Evolutionary conservation across 2,329 filamentous ascomycete species (phyloP).

Genomic region (Thermochaetoides dissita): DNA sequence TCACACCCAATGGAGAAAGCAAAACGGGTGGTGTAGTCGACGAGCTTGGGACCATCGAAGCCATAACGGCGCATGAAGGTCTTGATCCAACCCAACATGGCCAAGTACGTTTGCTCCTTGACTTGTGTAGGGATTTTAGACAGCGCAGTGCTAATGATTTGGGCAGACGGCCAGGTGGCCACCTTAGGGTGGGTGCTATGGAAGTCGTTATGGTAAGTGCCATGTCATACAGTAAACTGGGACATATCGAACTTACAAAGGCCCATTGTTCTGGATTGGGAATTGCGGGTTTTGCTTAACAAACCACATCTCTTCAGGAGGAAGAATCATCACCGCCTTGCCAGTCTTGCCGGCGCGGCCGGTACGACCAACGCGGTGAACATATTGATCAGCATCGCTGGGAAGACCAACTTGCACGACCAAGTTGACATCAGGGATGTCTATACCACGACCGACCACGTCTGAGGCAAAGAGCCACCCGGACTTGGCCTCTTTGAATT

Average conservation of each 20-base stretch:
- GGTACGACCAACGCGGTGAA: constrained; percentile 43
- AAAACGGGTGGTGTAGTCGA: constrained; percentile 36
- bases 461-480: constrained; percentile 54
- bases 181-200: constrained; percentile 11
- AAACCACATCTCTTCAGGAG: constrained; percentile 17
- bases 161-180: constrained; percentile 7
- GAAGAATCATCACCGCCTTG: constrained; percentile 15
- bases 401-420: constrained; percentile 46
- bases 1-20: constrained; percentile 34
- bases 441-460: constrained; percentile 59
- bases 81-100: constrained; percentile 23
- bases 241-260: constrained; percentile 8
- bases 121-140: constrained; percentile 11
- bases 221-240: too few relatives aligned
- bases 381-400: constrained; percentile 40
- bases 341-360: constrained; percentile 18
- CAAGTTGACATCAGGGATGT: constrained; percentile 42
- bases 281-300: constrained; percentile 13
- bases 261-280: constrained; percentile 13
- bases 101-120: constrained; percentile 15
- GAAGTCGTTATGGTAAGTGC: not conserved
- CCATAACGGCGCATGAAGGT: constrained; percentile 18
- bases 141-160: constrained; percentile 13
- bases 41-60: constrained; percentile 21
- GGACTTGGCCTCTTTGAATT: constrained; percentile 37